Base-by-base conservation (phyloP, 345 rosid species). In the Moringa oleifera region DNA sequence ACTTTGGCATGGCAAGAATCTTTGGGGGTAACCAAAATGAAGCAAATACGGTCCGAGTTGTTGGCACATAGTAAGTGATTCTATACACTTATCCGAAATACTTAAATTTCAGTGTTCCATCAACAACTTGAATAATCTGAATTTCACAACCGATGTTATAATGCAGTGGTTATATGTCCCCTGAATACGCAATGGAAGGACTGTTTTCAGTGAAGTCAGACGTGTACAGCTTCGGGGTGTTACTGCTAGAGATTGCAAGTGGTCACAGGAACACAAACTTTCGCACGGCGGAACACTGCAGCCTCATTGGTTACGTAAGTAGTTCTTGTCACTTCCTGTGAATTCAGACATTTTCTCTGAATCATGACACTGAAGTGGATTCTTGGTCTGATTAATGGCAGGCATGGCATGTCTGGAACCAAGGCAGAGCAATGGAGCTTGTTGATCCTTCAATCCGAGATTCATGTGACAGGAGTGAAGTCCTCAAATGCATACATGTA, bases 321-420 rank as follows among this genome's bases (percentile, higher is more conserved):
- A 47, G 1, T 4, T 33, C 19, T 19, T 21, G 9, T 37, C 23
- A 1, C 21, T 56, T 59, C 19, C 36, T 19, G 10, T 22, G 2
- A 15, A 31, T 11, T 23, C 24, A 15, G 4, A 33, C 13, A 4
- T 57, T n/a, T 25, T 21, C 37, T 36, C 37, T 11, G 12, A 41
- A 41, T 28, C 19, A 7, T 25, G 33, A 60, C 25, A 50, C 22
- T 52, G 41, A 45, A 12, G 16, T 31, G 8, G 28, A 46, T 1
- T 23, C 17, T 41, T 15, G n/a, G n/a, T n/a, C 12, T 16, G 46
- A 55, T 59, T 68, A 45, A 65, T 55, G 67, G 64, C 74, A 93
- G 98, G 85, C 83, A 62, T 93, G 97, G 98, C 67, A 71, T 62
- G 69, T 81, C n/a, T 90, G 89, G 88, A 80, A 67, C 6, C 90